Conservation (phyloP, 495 filamentous ascomycete species). For the Penicillium argentinense region DNA sequence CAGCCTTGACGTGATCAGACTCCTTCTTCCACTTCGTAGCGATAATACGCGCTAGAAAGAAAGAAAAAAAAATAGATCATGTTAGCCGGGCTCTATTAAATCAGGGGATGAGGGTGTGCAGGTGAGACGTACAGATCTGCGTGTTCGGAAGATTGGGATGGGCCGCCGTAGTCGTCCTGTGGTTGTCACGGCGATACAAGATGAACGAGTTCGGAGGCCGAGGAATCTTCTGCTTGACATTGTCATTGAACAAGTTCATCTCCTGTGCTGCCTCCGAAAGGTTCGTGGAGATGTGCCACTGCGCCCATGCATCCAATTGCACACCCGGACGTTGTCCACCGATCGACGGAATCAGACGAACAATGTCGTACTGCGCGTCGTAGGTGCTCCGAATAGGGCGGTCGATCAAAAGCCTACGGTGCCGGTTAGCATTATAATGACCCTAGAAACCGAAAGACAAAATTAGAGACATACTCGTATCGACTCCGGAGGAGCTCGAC, state of each 20-base stretch:
- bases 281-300: not conserved
- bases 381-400: no score
- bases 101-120: not conserved
- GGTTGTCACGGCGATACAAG: conserved; percentile 43
- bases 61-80: conserved; percentile 35
- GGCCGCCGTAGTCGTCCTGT: conserved; percentile 30
- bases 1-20: conserved; percentile 25
- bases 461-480: no score
- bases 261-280: not conserved
- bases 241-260: not conserved
- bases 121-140: conserved; percentile 46
- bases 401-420: no score
- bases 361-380: no score
- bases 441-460: no score
- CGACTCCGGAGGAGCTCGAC: no score
- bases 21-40: conserved; percentile 45
- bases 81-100: not conserved
- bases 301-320: no score
- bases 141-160: conserved; percentile 43
- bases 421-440: no score
- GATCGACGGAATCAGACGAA: no score
- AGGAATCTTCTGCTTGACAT: conserved; percentile 28
- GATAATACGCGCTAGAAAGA: conserved; percentile 40
- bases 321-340: no score
- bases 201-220: conserved; percentile 48